Percentiles rank a stretch among this genome's conserved stretches.
Conservation (phyloP, 495 filamentous ascomycete species). For the Lepraria neglecta region DNA sequence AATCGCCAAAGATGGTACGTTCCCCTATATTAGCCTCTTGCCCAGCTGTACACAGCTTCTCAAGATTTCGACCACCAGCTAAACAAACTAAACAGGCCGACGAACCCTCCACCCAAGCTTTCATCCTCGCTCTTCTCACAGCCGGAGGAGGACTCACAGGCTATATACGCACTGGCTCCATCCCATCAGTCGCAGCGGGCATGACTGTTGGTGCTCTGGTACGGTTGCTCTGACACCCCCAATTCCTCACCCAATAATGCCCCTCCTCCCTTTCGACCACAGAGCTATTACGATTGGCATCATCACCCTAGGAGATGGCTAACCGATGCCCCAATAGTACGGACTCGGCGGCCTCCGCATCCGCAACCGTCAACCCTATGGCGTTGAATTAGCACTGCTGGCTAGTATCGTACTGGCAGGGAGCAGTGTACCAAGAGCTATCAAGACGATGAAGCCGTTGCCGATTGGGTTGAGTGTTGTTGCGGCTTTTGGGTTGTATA, state of each 20-base stretch:
- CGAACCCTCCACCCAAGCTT: constrained; percentile 46
- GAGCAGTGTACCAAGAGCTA: constrained; percentile 73
- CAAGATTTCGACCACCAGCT: not conserved
- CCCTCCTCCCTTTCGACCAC: not conserved
- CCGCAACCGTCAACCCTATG: constrained; percentile 57
- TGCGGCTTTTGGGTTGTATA: constrained; percentile 57
- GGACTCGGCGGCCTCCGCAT: constrained; percentile 65
- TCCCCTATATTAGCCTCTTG: not conserved
- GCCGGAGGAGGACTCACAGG: constrained; percentile 81
- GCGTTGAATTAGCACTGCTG: constrained; percentile 67
- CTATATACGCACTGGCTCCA: constrained; percentile 72
- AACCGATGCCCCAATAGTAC: constrained; percentile 41
- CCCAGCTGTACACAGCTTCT: not conserved
- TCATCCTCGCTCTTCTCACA: constrained; percentile 72
- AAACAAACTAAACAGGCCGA: constrained; percentile 1
- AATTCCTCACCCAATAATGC: not conserved
- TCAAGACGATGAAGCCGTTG: constrained; percentile 70
- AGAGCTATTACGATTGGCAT: no score
- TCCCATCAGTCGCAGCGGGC: constrained; percentile 80
- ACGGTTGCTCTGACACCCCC: not conserved
- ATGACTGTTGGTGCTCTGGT: constrained; percentile 67
- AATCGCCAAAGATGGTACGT: no score
- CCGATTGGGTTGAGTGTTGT: constrained; percentile 65
- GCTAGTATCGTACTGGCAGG: constrained; percentile 78
- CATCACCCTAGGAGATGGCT: no score